Conservation (phyloP, 306 rosid genomes). For the Prinsepia uniflora region DNA sequence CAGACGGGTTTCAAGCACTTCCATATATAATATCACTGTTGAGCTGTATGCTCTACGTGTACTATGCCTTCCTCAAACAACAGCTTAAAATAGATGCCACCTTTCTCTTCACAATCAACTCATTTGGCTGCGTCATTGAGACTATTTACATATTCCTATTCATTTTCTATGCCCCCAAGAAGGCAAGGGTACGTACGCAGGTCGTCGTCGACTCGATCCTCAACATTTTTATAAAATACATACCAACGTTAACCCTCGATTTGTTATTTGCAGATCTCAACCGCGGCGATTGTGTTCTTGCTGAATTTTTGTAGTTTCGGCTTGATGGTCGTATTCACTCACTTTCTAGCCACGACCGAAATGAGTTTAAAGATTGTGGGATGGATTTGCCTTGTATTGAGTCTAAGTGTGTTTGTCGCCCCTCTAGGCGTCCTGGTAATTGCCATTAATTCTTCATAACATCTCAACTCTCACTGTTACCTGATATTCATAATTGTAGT, state of each 20-base stretch:
- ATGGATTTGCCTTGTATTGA: conserved; percentile 84
- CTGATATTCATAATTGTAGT: background rate
- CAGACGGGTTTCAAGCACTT: conserved; percentile 74
- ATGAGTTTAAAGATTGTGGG: conserved; percentile 64
- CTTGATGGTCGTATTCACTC: conserved; percentile 60
- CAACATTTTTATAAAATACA: background rate
- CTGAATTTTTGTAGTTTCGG: conserved; percentile 76
- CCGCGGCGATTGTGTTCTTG: conserved; percentile 49
- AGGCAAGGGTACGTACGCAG: conserved; percentile 45
- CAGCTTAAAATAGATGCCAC: conserved; percentile 52
- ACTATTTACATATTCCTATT: conserved; percentile 50
- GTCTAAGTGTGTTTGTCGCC: conserved; percentile 75
- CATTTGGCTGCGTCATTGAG: conserved; percentile 70
- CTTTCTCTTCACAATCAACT: conserved; percentile 85
- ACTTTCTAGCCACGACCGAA: conserved; percentile 48
- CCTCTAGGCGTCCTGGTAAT: conserved; percentile 77
- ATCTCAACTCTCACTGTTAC: background rate
- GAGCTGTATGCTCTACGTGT: conserved; percentile 87
- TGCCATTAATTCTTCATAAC: background rate
- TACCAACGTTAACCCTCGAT: background rate
- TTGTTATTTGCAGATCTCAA: conserved; percentile 43
- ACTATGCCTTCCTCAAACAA: conserved; percentile 68
- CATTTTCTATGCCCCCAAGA: conserved; percentile 60
- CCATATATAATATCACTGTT: conserved; percentile 83
- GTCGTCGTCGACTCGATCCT: background rate